These are phyloP conservation scores for Vitis labrusca DNA, from an alignment of 164 flowering plant species.

Conservation along the genomic window DNA sequence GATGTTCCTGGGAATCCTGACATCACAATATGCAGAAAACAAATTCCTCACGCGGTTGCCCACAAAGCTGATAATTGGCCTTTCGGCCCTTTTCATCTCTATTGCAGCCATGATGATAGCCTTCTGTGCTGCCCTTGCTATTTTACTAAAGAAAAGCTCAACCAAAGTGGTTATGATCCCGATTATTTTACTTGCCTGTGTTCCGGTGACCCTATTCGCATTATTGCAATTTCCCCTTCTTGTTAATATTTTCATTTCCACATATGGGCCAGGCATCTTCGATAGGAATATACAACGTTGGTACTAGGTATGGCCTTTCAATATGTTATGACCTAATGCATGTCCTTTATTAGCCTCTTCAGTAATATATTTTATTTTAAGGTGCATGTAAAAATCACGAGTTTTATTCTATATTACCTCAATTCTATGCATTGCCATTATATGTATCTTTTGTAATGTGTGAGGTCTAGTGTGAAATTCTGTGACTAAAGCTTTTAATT, in stretches of 20 bases:
- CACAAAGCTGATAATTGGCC: conserved; percentile 14
- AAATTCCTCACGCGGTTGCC: conserved; percentile 25
- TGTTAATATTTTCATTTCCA: neutral
- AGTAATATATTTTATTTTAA: no score
- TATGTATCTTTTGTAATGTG: no score
- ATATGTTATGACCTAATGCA: no score
- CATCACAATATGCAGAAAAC: conserved; percentile 20
- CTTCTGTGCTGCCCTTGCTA: conserved; percentile 18
- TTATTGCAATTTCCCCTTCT: conserved; percentile 10
- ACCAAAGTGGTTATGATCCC: conserved; percentile 10
- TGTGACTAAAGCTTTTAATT: no score
- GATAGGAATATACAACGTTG: neutral
- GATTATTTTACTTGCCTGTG: neutral
- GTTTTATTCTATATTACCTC: no score
- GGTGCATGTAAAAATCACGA: no score
- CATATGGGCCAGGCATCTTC: conserved; percentile 20
- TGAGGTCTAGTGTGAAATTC: no score
- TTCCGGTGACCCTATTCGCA: conserved; percentile 8
- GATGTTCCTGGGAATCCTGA: conserved; percentile 21
- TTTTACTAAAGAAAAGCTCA: conserved; percentile 6
- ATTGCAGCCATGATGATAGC: conserved; percentile 23
- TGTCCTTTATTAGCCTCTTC: no score
- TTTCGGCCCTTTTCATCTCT: conserved; percentile 22
- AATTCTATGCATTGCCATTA: no score
- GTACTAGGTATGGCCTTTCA: neutral